These are phyloP conservation scores for Ilex aquifolium DNA, from an alignment of 257 asterid genomes.

Conservation along the genomic window DNA sequence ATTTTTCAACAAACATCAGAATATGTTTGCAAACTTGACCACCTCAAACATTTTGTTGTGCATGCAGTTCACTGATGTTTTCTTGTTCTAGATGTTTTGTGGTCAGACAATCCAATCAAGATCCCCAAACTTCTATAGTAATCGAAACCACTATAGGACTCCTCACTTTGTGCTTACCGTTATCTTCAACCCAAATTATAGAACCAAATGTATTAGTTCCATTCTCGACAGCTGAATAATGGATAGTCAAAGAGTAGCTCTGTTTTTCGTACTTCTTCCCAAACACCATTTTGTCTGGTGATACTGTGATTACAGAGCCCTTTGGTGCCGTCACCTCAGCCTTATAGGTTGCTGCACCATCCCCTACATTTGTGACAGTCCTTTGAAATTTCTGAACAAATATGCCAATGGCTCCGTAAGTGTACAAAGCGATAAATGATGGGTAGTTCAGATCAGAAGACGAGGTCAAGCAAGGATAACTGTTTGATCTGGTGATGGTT, in stretches of 20 bases:
- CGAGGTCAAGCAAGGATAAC: constrained; percentile 30
- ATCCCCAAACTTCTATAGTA: too few species aligned
- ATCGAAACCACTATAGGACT: too few species aligned
- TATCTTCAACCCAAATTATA: too few species aligned
- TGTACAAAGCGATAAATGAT: constrained; percentile 6
- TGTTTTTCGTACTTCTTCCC: constrained; percentile 20
- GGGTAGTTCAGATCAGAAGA: constrained; percentile 25
- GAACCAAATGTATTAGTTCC: too few species aligned
- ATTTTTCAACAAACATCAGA: too few species aligned
- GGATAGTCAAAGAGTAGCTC: constrained; percentile 21
- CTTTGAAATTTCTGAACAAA: not conserved
- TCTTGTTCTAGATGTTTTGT: too few species aligned
- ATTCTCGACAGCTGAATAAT: too few species aligned
- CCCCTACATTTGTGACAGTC: constrained; percentile 22
- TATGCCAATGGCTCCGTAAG: not conserved
- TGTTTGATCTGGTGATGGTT: constrained; percentile 25
- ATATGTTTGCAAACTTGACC: too few species aligned
- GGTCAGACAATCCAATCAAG: too few species aligned
- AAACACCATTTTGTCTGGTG: constrained; percentile 23
- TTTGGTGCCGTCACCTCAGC: constrained; percentile 12
- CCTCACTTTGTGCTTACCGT: too few species aligned
- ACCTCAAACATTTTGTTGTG: too few species aligned
- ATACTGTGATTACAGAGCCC: constrained; percentile 9
- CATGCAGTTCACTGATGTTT: too few species aligned
- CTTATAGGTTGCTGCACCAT: constrained; percentile 3